These are phyloP conservation scores for Corymbia maculata DNA, from an alignment of 345 rosid genomes.

Conservation along the genomic window DNA sequence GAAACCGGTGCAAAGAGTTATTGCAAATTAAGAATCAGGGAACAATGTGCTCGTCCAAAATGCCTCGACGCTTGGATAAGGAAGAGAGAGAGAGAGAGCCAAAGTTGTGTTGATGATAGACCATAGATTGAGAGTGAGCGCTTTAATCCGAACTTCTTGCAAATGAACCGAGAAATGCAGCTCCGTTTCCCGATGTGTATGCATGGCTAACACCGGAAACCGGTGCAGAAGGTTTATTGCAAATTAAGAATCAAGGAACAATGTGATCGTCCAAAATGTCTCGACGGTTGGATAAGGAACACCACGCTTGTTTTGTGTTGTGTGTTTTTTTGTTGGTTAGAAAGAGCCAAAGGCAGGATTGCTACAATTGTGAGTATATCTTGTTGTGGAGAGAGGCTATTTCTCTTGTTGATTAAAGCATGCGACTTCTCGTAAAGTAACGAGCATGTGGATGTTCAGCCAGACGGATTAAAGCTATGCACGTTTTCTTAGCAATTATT, in stretches of 20 bases:
- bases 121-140: background rate
- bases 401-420: background rate
- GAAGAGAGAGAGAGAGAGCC: background rate
- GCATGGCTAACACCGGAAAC: background rate
- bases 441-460: background rate
- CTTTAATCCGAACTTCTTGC: background rate
- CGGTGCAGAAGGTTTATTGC: background rate
- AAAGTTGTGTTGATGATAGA: background rate
- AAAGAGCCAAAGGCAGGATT: background rate
- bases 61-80: too few species aligned
- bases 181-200: accelerated
- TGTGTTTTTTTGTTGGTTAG: background rate
- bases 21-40: too few species aligned
- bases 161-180: background rate
- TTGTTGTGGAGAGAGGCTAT: background rate
- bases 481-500: background rate
- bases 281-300: background rate
- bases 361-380: background rate
- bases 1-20: too few species aligned
- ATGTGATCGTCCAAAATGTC: background rate
- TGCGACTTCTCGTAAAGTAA: background rate
- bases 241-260: background rate
- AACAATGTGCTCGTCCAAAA: too few species aligned
- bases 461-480: background rate
- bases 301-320: background rate